phyloP scores from a whole-genome alignment of 106 monocot species.

The Acorus gramineus region DNA sequence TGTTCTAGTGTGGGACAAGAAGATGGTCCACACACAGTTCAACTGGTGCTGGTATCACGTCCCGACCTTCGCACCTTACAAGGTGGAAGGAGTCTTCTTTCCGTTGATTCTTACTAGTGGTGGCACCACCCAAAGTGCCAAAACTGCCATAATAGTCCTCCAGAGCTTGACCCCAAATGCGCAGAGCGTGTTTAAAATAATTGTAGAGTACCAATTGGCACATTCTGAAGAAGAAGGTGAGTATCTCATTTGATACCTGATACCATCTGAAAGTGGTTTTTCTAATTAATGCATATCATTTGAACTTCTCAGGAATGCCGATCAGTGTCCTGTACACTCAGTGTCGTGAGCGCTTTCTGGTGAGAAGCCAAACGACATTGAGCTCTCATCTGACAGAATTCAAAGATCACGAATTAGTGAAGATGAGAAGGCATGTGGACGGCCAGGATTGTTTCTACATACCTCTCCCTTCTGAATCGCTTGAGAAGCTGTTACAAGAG shows the following conservation, averaged over 20 bases:
- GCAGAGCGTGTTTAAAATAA: slow-evolving; percentile 74
- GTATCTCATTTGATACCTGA: neutral
- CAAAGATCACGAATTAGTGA: slow-evolving; percentile 87
- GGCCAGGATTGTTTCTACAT: slow-evolving; percentile 91
- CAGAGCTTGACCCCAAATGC: slow-evolving; percentile 95
- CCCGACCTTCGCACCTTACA: slow-evolving; percentile 85
- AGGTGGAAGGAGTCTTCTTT: slow-evolving; percentile 61
- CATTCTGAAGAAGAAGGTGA: slow-evolving; percentile 83
- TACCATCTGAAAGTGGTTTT: neutral
- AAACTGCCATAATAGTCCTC: slow-evolving; percentile 83
- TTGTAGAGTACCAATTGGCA: slow-evolving; percentile 67
- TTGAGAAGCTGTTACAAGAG: slow-evolving; percentile 71
- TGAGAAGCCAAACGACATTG: slow-evolving; percentile 84
- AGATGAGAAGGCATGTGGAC: slow-evolving; percentile 66
- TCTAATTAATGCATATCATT: neutral
- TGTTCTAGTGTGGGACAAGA: slow-evolving; percentile 96
- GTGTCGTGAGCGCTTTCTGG: slow-evolving; percentile 80
- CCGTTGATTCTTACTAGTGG: slow-evolving; percentile 75
- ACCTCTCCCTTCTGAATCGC: slow-evolving; percentile 57
- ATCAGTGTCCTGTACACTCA: slow-evolving; percentile 49
- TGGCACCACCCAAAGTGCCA: slow-evolving; percentile 51
- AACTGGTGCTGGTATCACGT: slow-evolving; percentile 97
- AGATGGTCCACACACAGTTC: slow-evolving; percentile 95
- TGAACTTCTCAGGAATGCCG: slow-evolving; percentile 58
- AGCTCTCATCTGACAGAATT: slow-evolving; percentile 92